Evolutionary conservation across 257 asterid species (phyloP).

Genomic region (Prunella vulgaris): DNA sequence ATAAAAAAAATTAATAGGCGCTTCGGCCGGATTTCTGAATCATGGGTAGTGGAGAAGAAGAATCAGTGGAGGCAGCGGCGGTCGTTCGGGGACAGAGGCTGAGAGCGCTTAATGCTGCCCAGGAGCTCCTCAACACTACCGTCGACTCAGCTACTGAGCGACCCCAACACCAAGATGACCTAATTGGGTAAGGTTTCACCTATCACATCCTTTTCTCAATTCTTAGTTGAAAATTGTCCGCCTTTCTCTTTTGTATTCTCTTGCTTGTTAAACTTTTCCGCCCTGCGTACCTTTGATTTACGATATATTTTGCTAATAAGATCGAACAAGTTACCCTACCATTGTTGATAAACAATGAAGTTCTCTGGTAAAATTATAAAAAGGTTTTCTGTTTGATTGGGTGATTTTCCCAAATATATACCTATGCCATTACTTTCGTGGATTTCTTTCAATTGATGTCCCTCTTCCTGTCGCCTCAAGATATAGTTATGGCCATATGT

Average conservation of each 20-base stretch:
- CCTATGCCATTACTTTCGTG: not conserved
- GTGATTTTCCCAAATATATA: too few species aligned
- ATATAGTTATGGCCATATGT: not conserved
- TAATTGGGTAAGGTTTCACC: conserved; percentile 29
- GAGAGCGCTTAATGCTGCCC: conserved; percentile 78
- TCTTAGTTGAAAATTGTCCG: not conserved
- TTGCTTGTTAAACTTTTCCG: too few species aligned
- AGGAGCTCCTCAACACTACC: conserved; percentile 73
- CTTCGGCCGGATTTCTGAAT: too few species aligned
- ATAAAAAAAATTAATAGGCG: too few species aligned
- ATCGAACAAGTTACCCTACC: too few species aligned
- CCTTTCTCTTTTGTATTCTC: not conserved
- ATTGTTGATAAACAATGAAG: not conserved
- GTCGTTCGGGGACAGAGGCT: conserved; percentile 76
- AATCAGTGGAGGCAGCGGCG: conserved; percentile 65
- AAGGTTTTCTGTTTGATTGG: too few species aligned
- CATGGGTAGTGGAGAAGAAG: conserved; percentile 53
- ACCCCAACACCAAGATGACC: conserved; percentile 9
- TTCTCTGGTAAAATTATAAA: not conserved
- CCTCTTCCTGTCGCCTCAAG: not conserved
- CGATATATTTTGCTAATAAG: not conserved
- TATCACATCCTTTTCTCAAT: not conserved
- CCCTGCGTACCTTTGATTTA: not conserved
- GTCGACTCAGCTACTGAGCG: conserved; percentile 42
- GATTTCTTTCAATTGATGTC: not conserved